Conservation (phyloP, 2,329 filamentous ascomycete genomes). For the Neopestalotiopsis clavispora region DNA sequence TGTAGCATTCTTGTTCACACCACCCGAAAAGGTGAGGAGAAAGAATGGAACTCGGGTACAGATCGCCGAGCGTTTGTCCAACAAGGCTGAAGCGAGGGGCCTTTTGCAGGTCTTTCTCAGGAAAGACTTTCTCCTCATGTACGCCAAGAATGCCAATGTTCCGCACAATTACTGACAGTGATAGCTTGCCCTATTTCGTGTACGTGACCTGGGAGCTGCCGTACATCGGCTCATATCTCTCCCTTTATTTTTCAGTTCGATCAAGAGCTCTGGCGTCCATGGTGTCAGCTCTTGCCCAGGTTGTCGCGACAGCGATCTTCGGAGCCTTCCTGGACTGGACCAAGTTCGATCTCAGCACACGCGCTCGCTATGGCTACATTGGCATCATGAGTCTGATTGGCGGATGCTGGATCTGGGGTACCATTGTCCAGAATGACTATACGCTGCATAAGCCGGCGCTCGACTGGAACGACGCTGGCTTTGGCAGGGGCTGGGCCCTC, state of each 20-base stretch:
- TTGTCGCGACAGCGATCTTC: conserved; percentile 29
- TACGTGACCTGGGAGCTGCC: conserved; percentile 27
- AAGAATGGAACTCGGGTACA: conserved; percentile 19
- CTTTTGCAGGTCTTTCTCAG: conserved; percentile 11
- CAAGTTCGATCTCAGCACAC: conserved; percentile 24
- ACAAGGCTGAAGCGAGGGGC: conserved; percentile 20
- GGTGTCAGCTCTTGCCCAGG: conserved; percentile 30
- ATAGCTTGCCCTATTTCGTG: conserved; percentile 26
- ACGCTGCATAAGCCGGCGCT: conserved; percentile 28
- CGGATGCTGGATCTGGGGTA: conserved; percentile 34
- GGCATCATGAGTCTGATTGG: conserved; percentile 32
- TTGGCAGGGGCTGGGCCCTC: conserved; percentile 34
- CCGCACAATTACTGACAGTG: neutral
- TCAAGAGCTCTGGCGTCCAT: conserved; percentile 27
- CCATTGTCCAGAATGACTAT: conserved; percentile 35
- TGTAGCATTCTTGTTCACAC: neutral
- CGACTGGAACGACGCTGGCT: conserved; percentile 32
- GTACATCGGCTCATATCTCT: conserved; percentile 26
- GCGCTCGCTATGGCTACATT: conserved; percentile 29
- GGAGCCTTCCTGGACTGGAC: conserved; percentile 33
- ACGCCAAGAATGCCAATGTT: neutral
- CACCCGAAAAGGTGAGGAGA: conserved; percentile 15
- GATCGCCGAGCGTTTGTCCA: conserved; percentile 16
- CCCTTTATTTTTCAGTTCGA: conserved; percentile 28
- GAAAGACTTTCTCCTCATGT: conserved; percentile 13